A percentile compares a stretch with the other conserved stretches of the same genome.
These are phyloP conservation scores for Dispira parvispora DNA, from an alignment of 192 early-diverging fungal genomes.

Conservation along the genomic window DNA sequence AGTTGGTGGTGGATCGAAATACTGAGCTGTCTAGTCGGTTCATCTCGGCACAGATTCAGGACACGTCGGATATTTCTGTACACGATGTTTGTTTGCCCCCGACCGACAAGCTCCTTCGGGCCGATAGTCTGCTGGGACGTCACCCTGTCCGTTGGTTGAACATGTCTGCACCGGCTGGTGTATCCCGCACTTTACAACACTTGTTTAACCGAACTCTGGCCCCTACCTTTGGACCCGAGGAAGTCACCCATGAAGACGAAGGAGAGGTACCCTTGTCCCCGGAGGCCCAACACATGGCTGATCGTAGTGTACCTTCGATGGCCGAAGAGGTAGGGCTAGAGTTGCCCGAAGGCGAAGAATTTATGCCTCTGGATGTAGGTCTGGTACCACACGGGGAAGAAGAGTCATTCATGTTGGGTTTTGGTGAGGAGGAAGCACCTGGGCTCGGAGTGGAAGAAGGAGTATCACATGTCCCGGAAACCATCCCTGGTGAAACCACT, in stretches of 20 bases:
- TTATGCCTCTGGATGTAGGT: no score
- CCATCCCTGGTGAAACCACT: no score
- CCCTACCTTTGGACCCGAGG: not conserved
- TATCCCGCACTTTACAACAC: constrained; percentile 19
- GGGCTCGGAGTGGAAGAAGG: no score
- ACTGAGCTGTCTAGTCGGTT: constrained; percentile 44
- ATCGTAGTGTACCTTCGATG: constrained; percentile 1
- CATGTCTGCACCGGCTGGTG: constrained; percentile 13
- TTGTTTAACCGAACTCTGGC: constrained; percentile 15
- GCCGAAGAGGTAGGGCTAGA: not conserved
- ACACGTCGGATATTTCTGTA: constrained; percentile 37
- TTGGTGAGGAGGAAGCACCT: no score
- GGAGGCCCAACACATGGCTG: no score
- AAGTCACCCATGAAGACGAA: no score
- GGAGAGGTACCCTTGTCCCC: no score
- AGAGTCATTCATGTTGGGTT: no score
- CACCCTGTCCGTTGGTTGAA: constrained; percentile 23
- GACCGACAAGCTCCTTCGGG: constrained; percentile 23
- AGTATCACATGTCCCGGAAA: no score
- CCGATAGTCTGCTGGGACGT: constrained; percentile 18
- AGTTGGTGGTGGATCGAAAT: constrained; percentile 42
- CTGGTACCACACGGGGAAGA: no score
- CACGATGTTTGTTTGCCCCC: constrained; percentile 19
- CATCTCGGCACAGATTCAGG: constrained; percentile 28
- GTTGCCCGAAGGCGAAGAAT: not conserved